These are phyloP conservation scores for Cercospora sp. DNA, from an alignment of 2,329 filamentous ascomycete genomes.

Conservation along the genomic window DNA sequence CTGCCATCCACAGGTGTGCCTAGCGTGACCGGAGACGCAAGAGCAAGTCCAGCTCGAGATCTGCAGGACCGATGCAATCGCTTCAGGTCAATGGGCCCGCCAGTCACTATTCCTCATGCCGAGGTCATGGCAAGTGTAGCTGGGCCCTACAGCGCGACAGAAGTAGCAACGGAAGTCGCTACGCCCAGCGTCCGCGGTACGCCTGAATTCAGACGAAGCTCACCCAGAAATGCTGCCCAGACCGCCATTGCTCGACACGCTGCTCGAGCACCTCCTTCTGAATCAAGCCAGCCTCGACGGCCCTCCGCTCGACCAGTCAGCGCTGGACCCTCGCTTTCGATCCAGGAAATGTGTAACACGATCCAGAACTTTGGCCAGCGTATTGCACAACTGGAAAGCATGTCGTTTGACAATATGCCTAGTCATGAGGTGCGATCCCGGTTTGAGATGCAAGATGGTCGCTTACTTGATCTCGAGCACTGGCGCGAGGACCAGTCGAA, in stretches of 20 bases:
- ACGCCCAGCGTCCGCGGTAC: slow-evolving; percentile 49
- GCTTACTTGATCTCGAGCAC: slow-evolving; percentile 68
- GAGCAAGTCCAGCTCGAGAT: slow-evolving; percentile 22
- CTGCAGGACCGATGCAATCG: slow-evolving; percentile 5
- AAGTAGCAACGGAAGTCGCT: slow-evolving; percentile 48
- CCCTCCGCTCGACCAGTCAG: slow-evolving; percentile 14
- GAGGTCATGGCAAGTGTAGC: slow-evolving; percentile 24
- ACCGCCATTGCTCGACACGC: slow-evolving; percentile 7
- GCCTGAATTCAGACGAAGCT: slow-evolving; percentile 37
- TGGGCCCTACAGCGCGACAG: slow-evolving; percentile 50
- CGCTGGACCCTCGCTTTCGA: slow-evolving; percentile 33
- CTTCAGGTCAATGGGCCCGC: slow-evolving; percentile 32
- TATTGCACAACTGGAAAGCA: slow-evolving; percentile 67
- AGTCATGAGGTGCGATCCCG: slow-evolving; percentile 69
- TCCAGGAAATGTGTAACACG: slow-evolving; percentile 55
- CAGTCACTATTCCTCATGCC: slow-evolving; percentile 31
- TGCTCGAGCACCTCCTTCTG: slow-evolving; percentile 3
- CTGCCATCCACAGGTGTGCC: slow-evolving; percentile 36
- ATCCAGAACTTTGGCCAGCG: slow-evolving; percentile 53
- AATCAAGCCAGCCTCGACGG: slow-evolving; percentile 8
- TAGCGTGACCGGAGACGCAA: slow-evolving; percentile 33
- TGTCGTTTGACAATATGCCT: slow-evolving; percentile 65
- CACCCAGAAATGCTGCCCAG: slow-evolving; percentile 10
- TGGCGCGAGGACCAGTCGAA: slow-evolving; percentile 39
- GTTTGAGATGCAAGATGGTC: slow-evolving; percentile 65